Evolutionary conservation across 495 filamentous ascomycete species (phyloP), one percentile per base, ranked within the genome.

Genomic region (Cercophora sp.): DNA sequence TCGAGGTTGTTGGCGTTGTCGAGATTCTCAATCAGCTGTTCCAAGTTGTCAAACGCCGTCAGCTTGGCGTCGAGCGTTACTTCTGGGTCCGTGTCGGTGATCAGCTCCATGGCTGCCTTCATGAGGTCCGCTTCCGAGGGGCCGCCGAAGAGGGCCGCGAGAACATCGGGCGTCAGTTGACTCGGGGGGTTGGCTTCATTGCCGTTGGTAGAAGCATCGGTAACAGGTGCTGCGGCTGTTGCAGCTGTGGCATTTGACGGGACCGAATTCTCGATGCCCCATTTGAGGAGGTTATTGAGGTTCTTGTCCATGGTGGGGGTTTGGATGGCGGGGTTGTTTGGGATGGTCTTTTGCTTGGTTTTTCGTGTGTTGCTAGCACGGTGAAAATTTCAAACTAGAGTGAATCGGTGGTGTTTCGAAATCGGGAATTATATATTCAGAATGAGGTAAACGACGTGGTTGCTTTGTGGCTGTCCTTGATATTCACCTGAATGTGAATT

Each of bases 1-100:
- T 83, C 84, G 48, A 96, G 74, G 66, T 96, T 91, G 74, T 96
- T 96, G 40, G 93, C 91, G 70, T 97, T 98, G 74, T 98, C 93
- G 54, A 97, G 79, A 32, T 75, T 79, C 73, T 96, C 93, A 58
- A 97, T 84, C 34, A 96, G 73, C 65, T 94, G 86, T 72, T 96
- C 91, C 45, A 97, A 87, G 73, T 96, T 95, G 78, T 98, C 93
- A 68, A 96, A 95, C 25, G 94, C 94, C 41, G 82, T 83, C 31
- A 95, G 64, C 68, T 88, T 88, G 66, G 92, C 81, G 35, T 91
- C 84, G 51, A 94, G 74, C 5, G 80, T 75, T 26, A 86, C 65
- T 19, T 83, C 63, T 15, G 78, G 67, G 57, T 89, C 80, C 0
- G 76, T 26, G 48, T 41, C 82, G 16, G 71, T 72, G 51, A 96